These are phyloP conservation scores for Marchantia polymorpha DNA, from an alignment of 225 moss, liverwort and hornwort species.

Conservation along the genomic window DNA sequence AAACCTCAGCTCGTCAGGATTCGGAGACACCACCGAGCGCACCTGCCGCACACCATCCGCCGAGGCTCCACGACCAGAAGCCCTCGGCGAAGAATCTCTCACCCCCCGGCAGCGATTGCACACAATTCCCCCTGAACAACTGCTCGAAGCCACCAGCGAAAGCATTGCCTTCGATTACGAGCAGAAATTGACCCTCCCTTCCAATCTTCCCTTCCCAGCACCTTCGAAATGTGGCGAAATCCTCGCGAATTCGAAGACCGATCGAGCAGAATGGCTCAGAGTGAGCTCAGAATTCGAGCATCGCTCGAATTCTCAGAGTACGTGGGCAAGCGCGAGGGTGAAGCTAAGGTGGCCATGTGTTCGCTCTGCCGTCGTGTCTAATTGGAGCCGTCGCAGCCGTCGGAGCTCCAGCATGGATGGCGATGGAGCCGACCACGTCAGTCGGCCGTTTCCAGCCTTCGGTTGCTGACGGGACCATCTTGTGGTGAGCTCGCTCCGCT, in stretches of 20 bases:
- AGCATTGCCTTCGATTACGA: not conserved
- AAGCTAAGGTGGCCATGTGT: conserved; percentile 15
- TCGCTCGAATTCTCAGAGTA: no score
- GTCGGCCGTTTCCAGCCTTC: not conserved
- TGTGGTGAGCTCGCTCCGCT: no score
- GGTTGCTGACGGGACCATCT: not conserved
- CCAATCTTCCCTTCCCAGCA: not conserved
- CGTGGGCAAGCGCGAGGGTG: not conserved
- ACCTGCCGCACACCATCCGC: not conserved
- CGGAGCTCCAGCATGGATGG: not conserved
- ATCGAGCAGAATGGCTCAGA: not conserved
- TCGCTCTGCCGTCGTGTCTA: not conserved
- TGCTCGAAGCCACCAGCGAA: conserved; percentile 5
- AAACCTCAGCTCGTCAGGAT: not conserved
- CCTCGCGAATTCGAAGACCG: not conserved
- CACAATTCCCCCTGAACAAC: not conserved
- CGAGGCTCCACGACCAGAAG: not conserved
- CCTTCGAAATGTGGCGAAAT: not conserved
- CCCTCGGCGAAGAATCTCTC: not conserved
- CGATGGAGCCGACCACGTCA: not conserved
- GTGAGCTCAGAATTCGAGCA: not conserved
- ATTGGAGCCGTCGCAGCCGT: not conserved
- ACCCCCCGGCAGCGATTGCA: not conserved
- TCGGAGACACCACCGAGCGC: not conserved
- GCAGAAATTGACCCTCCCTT: not conserved